Conservation (phyloP, 495 filamentous ascomycete species). For the Penicillium coprophilum region DNA sequence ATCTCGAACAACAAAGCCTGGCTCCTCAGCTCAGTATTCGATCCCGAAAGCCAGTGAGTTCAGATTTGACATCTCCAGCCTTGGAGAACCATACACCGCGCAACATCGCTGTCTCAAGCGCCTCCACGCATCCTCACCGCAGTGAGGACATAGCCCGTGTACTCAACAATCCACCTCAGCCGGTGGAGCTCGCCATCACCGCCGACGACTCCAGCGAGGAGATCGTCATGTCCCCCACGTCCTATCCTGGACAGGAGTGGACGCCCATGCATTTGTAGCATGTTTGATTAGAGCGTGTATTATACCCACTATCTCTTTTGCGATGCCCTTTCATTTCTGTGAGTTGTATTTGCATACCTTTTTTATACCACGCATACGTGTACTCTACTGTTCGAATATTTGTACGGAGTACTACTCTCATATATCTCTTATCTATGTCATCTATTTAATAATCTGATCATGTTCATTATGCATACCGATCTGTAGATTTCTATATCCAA, state of each 20-base stretch:
- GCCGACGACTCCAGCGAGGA: conserved; percentile 55
- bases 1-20: neutral
- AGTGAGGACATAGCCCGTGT: conserved; percentile 19
- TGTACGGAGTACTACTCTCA: neutral
- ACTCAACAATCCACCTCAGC: conserved; percentile 24
- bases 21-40: conserved; percentile 1
- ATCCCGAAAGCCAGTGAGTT: conserved; percentile 13
- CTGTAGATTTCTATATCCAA: neutral
- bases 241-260: conserved; percentile 84
- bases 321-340: neutral
- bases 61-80: neutral
- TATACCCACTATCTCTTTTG: conserved; percentile 25
- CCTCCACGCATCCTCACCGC: conserved; percentile 30
- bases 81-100: neutral
- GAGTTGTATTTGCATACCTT: neutral
- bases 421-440: neutral
- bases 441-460: neutral
- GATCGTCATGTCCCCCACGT: conserved; percentile 70
- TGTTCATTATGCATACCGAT: neutral
- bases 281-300: conserved; percentile 13
- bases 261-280: conserved; percentile 48
- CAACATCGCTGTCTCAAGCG: conserved; percentile 14
- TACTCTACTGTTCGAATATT: neutral
- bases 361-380: neutral
- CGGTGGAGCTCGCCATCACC: conserved; percentile 42